Conservation (phyloP, 2,329 filamentous ascomycete species). For the Trichoderma sp. region DNA sequence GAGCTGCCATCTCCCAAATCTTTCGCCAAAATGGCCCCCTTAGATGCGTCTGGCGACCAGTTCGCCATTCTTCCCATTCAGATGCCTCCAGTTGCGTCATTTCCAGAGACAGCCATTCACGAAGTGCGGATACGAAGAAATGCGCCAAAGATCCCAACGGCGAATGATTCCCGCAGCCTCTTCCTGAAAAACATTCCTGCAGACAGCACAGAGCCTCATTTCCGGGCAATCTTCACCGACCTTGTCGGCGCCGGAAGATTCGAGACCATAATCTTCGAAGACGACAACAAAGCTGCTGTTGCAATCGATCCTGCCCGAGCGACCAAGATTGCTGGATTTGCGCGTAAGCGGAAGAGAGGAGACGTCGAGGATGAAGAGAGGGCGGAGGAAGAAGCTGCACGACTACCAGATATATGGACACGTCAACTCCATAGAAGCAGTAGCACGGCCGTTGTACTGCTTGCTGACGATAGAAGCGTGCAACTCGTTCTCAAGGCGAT, state of each 20-base stretch:
- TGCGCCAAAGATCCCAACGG: slow-evolving; percentile 73
- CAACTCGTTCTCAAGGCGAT: slow-evolving; percentile 76
- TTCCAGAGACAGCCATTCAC: slow-evolving; percentile 66
- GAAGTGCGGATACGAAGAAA: slow-evolving; percentile 87
- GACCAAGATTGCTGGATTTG: slow-evolving; percentile 40
- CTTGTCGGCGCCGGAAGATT: slow-evolving; percentile 78
- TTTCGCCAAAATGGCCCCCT: slow-evolving; percentile 34
- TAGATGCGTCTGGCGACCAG: slow-evolving; percentile 46
- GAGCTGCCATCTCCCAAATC: background rate
- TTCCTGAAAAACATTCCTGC: slow-evolving; percentile 90
- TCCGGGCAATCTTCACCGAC: slow-evolving; percentile 72
- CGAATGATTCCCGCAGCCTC: slow-evolving; percentile 74
- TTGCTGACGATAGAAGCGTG: slow-evolving; percentile 81
- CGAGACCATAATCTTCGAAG: slow-evolving; percentile 75
- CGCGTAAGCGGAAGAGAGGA: slow-evolving; percentile 45
- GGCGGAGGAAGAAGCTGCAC: slow-evolving; percentile 56
- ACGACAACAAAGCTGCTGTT: slow-evolving; percentile 49
- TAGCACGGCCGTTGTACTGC: slow-evolving; percentile 75
- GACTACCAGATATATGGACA: slow-evolving; percentile 73
- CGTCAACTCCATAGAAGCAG: slow-evolving; percentile 71
- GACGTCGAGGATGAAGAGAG: slow-evolving; percentile 58
- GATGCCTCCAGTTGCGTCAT: slow-evolving; percentile 65
- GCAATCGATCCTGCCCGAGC: slow-evolving; percentile 54
- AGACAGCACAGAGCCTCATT: slow-evolving; percentile 76
- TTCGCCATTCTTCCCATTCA: slow-evolving; percentile 71